Evolutionary conservation across 2,329 filamentous ascomycete species (phyloP), one percentile per base, ranked within the genome.

Genomic region (Phyllosticta capitalensis): DNA sequence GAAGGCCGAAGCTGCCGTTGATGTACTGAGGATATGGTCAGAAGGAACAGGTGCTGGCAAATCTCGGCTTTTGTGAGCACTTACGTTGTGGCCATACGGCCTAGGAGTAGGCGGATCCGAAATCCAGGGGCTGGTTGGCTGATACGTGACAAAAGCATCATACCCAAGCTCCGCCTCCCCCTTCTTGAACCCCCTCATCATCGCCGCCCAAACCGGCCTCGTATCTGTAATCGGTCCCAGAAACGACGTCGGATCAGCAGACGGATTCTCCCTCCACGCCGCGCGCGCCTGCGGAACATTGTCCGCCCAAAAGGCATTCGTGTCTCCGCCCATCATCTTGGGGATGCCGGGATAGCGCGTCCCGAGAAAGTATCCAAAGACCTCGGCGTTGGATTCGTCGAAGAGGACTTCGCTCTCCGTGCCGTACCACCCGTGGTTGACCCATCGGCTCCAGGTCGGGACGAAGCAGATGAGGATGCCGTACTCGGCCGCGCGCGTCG

Each of bases 401-500:
- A 57, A 57, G 19, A 57, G 14, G 12, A 57, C 26, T n/a, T 26
- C 24, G 3, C 55, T 48, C 19, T 51, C 21, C 3, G 49, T 22
- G 20, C 45, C 45, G 45, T 56, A 38, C 49, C 55, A 58, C 7
- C 26, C 55, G 21, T 48, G 33, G 20, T 52, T 58, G 20, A 58
- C 55, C 26, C 28, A 58, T 5, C 55, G 55, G 20, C 55, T 49
- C 49, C 55, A 58, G 28, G 49, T 52, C 10, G 55, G 55, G 5
- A 58, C 55, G 20, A 58, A 33, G 5, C 26, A 49, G 20, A 58
- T 48, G 19, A 58, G 50, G 55, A 58, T 58, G 22, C 49, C 49
- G 49, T 58, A 26, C 28, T 52, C 19, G 14, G 55, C 55, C 2
- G 55, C 49, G 9, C 49, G 49, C n/a, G 20, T 33, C 48, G 52